Base-by-base conservation (phyloP, 1,284 basidiomycete species). In the Irpex sp. region DNA sequence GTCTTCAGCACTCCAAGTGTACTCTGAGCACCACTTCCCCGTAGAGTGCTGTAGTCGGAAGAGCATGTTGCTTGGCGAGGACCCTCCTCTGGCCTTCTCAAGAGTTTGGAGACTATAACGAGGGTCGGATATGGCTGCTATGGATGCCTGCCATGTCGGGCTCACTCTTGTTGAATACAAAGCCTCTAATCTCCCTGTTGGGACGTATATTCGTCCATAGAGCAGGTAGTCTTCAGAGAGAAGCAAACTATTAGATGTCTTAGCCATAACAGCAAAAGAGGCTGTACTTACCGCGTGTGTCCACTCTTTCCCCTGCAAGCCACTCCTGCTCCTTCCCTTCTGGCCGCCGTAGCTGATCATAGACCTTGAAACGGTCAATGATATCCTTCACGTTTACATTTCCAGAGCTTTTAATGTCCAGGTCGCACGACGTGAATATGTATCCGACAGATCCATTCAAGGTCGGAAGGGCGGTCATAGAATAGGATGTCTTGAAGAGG, bases 381-480 rank as follows among this genome's bases (percentile, higher is more conserved):
- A 97, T 89, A 70, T 95, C 87, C 73, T 94, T 94, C 78, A 98
- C 90, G n/a, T 83, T 83, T 58, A 94, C 90, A 64, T 85, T 84
- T 1, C 85, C 83, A 5, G 90, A 91, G 46, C 82, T 82, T 66
- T 86, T 88, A 67, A 93, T 82, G 67, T 90, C 80, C 46, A 96
- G 77, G 63, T 90, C 84, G 72, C 91, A 92, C 6, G 93, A 94
- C 0, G 93, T 92, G 70, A 96, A 95, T 66, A 97, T 93, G 74
- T 98, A 98, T 46, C 93, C 94, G 50, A 98, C 81, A 0, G 93
- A 93, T n/a, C 95, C 96, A 68, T 92, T 92, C 60, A 98, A 82
- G 7, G 92, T 92, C 0, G 95, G 95, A 74, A 97, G 84, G 6
- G 94, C 94, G 64, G 93, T 95, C 79, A 97, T 91, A 3, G 94